Conservation (phyloP, 2,329 filamentous ascomycete species). For the Cladosporium sp. region DNA sequence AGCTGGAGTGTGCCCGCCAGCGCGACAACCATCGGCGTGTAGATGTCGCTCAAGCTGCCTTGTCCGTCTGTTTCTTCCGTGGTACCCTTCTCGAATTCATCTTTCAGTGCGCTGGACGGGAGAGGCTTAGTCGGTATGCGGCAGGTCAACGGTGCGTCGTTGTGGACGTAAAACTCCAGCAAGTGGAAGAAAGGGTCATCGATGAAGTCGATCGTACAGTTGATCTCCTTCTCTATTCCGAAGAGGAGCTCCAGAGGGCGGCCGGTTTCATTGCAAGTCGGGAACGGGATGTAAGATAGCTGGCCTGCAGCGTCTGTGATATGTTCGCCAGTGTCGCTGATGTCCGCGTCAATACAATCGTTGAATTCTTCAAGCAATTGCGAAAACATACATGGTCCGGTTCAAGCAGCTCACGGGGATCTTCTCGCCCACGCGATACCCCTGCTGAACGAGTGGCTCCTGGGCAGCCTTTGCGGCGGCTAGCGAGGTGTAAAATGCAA, state of each 20-base stretch:
- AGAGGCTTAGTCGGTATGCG: constrained; percentile 79
- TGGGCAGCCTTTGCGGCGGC: constrained; percentile 44
- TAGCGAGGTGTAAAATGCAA: constrained; percentile 38
- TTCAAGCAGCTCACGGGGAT: constrained; percentile 56
- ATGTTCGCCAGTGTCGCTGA: constrained; percentile 83
- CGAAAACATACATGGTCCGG: constrained; percentile 48
- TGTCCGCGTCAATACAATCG: background rate
- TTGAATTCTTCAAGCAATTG: background rate
- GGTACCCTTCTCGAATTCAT: constrained; percentile 35
- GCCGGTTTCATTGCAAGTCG: constrained; percentile 82
- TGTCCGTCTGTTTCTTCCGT: constrained; percentile 40
- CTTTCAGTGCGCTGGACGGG: constrained; percentile 39
- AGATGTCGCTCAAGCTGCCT: constrained; percentile 46
- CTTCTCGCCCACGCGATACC: constrained; percentile 50
- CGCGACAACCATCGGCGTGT: constrained; percentile 84
- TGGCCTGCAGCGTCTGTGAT: constrained; percentile 78
- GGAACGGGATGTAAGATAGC: constrained; percentile 90
- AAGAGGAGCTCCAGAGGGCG: constrained; percentile 82
- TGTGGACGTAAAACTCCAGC: constrained; percentile 96
- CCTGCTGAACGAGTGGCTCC: constrained; percentile 42
- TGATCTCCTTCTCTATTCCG: constrained; percentile 75
- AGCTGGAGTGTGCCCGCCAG: constrained; percentile 85
- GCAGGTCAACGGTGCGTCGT: constrained; percentile 88
- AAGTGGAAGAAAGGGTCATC: constrained; percentile 81
- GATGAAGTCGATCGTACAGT: constrained; percentile 78